phyloP scores from a whole-genome alignment of 176 grass and related monocot genomes.

The Otatea glauca region DNA sequence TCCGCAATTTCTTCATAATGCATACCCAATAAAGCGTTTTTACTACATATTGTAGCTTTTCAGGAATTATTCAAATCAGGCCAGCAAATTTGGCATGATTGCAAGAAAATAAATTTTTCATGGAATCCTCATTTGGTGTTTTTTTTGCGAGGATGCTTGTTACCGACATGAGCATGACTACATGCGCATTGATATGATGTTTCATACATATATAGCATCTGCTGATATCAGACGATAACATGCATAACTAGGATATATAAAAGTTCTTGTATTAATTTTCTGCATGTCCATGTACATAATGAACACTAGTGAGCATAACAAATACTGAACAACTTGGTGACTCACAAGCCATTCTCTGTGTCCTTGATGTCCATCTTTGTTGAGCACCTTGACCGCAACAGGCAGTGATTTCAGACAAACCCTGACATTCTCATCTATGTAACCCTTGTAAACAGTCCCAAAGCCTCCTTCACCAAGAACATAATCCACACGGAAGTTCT shows the following conservation, averaged over 20 bases:
- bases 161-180: neutral
- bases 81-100: conserved; percentile 8
- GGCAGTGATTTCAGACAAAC: conserved; percentile 92
- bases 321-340: conserved; percentile 44
- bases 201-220: neutral
- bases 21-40: conserved; percentile 12
- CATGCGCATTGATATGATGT: neutral
- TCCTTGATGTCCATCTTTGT: conserved; percentile 98
- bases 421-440: conserved; percentile 99
- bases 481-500: conserved; percentile 94
- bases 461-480: conserved; percentile 97
- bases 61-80: conserved; percentile 7
- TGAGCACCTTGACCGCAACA: conserved; percentile 97
- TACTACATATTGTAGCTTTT: conserved; percentile 13
- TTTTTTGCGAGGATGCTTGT: conserved; percentile 18
- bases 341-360: conserved; percentile 99
- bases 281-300: conserved; percentile 10
- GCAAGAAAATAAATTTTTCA: conserved; percentile 28
- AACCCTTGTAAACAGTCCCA: conserved; percentile 98
- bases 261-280: conserved; percentile 16
- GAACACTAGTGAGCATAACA: neutral
- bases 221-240: neutral
- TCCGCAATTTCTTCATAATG: neutral
- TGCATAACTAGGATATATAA: conserved; percentile 9
- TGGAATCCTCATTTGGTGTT: neutral